phyloP scores from a whole-genome alignment of 148 eudicot genomes.

The Spergularia marina region DNA sequence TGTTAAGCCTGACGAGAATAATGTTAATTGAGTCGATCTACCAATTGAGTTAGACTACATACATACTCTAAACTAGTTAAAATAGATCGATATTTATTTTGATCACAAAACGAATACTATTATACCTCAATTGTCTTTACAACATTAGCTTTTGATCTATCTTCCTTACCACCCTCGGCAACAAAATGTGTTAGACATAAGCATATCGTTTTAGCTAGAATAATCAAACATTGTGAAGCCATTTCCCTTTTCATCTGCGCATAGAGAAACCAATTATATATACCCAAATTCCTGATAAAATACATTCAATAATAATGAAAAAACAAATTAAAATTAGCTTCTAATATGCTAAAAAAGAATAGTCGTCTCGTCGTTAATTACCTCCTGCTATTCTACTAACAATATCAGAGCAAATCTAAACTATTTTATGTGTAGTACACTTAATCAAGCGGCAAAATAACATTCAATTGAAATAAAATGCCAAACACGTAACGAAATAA shows the following conservation, averaged over 20 bases:
- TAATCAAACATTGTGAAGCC: not conserved
- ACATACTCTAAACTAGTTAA: not conserved
- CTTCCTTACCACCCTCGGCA: not conserved
- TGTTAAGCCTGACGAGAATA: not conserved
- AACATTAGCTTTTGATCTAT: not conserved
- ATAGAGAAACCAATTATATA: not conserved
- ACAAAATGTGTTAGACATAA: not conserved
- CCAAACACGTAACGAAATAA: too few species aligned
- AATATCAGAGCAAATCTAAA: too few species aligned
- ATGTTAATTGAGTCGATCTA: not conserved
- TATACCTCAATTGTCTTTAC: conserved; percentile 11
- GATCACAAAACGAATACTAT: not conserved
- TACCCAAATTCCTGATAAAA: too few species aligned
- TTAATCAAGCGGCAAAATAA: too few species aligned
- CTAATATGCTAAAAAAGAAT: too few species aligned
- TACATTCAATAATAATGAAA: too few species aligned
- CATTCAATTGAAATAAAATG: too few species aligned
- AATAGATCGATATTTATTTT: not conserved
- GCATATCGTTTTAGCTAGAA: not conserved
- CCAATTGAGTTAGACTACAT: too few species aligned
- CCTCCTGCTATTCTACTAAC: too few species aligned
- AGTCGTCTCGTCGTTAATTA: too few species aligned
- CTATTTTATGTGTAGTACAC: too few species aligned
- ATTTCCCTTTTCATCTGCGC: not conserved
- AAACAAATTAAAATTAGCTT: too few species aligned